Percentiles rank a stretch among this genome's conserved stretches.
These are phyloP conservation scores for Schoenoplectus tabernaemontani DNA, from an alignment of 202 grass and related monocot species.

Conservation along the genomic window DNA sequence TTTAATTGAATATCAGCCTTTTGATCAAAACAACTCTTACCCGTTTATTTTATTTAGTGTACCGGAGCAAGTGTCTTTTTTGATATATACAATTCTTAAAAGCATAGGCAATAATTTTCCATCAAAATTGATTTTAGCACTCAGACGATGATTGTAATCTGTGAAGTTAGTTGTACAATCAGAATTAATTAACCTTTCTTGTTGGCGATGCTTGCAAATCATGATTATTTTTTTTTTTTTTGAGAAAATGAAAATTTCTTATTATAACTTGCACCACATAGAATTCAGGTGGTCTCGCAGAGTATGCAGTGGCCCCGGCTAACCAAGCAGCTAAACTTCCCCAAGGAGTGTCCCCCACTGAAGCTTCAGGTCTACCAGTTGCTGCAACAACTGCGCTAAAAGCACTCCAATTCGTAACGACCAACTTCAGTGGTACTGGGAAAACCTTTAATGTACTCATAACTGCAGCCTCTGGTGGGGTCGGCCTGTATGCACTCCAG, in stretches of 20 bases:
- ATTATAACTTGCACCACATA: not conserved
- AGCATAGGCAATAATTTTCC: too few species aligned
- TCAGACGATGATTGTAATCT: not conserved
- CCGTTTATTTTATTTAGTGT: too few species aligned
- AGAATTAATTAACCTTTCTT: not conserved
- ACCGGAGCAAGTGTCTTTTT: too few species aligned
- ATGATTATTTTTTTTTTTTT: too few species aligned
- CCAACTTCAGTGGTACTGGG: not conserved
- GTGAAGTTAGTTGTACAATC: not conserved
- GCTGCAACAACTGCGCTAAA: conserved; percentile 14
- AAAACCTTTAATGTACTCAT: conserved; percentile 44
- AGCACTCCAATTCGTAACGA: conserved; percentile 6
- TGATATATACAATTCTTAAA: too few species aligned
- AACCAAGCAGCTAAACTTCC: conserved; percentile 11
- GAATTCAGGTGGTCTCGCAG: conserved; percentile 11
- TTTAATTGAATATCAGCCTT: too few species aligned
- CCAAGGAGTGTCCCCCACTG: not conserved
- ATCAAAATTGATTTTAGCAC: not conserved
- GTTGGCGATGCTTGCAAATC: not conserved
- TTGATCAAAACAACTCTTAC: too few species aligned
- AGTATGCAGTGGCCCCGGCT: not conserved
- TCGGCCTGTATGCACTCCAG: conserved; percentile 18
- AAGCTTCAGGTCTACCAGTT: conserved; percentile 14
- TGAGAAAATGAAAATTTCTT: too few species aligned
- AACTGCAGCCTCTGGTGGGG: conserved; percentile 28